phyloP scores from a whole-genome alignment of 2,329 filamentous ascomycete species.

The Pezizomycotina sp. region DNA sequence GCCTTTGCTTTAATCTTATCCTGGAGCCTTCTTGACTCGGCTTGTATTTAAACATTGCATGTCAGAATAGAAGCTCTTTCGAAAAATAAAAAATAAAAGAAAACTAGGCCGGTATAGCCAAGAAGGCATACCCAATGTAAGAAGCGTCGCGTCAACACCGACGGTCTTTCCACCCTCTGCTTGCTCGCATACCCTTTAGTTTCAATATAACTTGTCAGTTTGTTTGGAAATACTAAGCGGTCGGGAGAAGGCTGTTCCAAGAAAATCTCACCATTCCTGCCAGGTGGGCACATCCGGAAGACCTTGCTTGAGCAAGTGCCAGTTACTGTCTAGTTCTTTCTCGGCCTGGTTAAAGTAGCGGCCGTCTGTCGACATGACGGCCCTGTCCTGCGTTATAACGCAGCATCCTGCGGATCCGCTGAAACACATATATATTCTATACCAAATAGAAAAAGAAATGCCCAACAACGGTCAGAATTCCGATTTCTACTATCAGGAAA shows the following conservation, averaged over 20 bases:
- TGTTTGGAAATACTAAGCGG: slow-evolving; percentile 8
- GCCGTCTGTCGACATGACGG: slow-evolving; percentile 82
- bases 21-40: slow-evolving; percentile 55
- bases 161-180: slow-evolving; percentile 74
- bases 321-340: slow-evolving; percentile 81
- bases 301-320: slow-evolving; percentile 81
- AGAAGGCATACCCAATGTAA: slow-evolving; percentile 51
- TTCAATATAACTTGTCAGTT: slow-evolving; percentile 17
- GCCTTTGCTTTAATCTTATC: slow-evolving; percentile 79
- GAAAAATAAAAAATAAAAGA: background rate
- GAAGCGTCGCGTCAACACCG: slow-evolving; percentile 74
- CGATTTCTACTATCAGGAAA: background rate
- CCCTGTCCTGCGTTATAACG: slow-evolving; percentile 70
- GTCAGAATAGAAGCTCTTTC: background rate
- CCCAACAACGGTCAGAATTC: background rate
- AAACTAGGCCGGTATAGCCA: background rate
- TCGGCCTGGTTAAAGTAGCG: slow-evolving; percentile 95
- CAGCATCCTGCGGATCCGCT: slow-evolving; percentile 88
- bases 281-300: slow-evolving; percentile 88
- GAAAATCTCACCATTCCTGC: slow-evolving; percentile 64
- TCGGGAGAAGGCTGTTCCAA: slow-evolving; percentile 5
- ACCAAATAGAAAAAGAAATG: slow-evolving; percentile 13
- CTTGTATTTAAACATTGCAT: slow-evolving; percentile 23
- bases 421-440: slow-evolving; percentile 73
- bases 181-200: slow-evolving; percentile 51